A percentile compares a stretch with the other conserved stretches of the same genome.
Conservation (phyloP, 805 yeast species). For the Torulaspora gathmanii region DNA sequence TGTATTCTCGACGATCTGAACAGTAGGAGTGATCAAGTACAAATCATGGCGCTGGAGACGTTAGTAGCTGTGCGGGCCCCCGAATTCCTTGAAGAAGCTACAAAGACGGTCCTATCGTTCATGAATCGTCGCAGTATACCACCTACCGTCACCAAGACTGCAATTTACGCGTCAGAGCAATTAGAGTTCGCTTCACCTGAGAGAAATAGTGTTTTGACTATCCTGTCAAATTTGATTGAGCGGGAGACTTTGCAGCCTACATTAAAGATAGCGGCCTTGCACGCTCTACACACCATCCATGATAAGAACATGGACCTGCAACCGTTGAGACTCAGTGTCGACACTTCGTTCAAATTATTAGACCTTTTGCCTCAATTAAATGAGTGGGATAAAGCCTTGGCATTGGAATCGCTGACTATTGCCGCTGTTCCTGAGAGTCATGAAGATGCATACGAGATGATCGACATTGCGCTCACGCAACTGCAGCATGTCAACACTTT, state of each 20-base stretch:
- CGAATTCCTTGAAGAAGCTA: conserved; percentile 47
- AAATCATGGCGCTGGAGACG: conserved; percentile 61
- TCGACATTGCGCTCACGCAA: conserved; percentile 62
- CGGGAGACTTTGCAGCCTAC: conserved; percentile 49
- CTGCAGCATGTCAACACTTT: conserved; percentile 77
- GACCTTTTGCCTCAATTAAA: conserved; percentile 37
- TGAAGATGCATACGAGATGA: conserved; percentile 60
- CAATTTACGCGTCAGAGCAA: conserved; percentile 65
- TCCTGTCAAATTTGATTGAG: conserved; percentile 28
- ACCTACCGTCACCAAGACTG: conserved; percentile 60
- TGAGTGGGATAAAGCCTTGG: conserved; percentile 72
- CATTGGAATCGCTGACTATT: conserved; percentile 57
- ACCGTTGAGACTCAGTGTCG: conserved; percentile 40
- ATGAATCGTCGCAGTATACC: conserved; percentile 44
- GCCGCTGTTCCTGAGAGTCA: conserved; percentile 64
- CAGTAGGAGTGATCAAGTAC: conserved; percentile 44
- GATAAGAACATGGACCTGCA: conserved; percentile 38
- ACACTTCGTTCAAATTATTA: conserved; percentile 36
- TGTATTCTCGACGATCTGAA: conserved; percentile 50
- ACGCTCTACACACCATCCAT: conserved; percentile 60
- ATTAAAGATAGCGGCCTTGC: conserved; percentile 68
- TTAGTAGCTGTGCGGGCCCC: conserved; percentile 54
- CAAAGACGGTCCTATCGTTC: conserved; percentile 36
- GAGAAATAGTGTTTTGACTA: conserved; percentile 45
- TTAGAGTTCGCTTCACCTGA: conserved; percentile 50